Evolutionary conservation across 164 flowering plant genomes (phyloP).

Genomic region (Tetrastigma voinierianum): DNA sequence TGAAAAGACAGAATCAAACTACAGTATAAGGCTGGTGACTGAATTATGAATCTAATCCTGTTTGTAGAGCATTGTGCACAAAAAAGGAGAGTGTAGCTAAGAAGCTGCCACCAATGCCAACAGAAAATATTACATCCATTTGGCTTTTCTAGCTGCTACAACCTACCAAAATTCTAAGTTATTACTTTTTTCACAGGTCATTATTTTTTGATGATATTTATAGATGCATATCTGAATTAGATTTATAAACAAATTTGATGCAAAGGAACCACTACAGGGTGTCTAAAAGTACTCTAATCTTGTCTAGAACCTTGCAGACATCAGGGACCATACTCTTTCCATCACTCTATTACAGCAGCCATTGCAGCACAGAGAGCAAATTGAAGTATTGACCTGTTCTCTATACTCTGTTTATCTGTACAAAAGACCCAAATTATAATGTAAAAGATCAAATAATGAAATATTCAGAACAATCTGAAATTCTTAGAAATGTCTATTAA

Average conservation of each 20-base stretch:
- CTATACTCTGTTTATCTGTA: constrained; percentile 89
- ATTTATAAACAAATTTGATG: constrained; percentile 21
- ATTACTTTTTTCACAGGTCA: too few species aligned
- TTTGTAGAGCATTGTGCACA: too few species aligned
- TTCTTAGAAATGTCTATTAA: too few species aligned
- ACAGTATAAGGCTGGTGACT: not conserved
- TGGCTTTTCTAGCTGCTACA: constrained; percentile 90
- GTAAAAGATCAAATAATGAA: too few species aligned
- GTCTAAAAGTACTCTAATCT: constrained; percentile 82
- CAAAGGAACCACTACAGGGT: constrained; percentile 91
- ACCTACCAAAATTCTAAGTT: constrained; percentile 41
- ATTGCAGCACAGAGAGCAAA: constrained; percentile 92
- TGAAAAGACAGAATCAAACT: not conserved
- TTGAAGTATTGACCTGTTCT: constrained; percentile 90
- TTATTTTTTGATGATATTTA: too few species aligned
- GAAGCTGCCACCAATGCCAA: too few species aligned
- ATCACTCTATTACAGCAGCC: too few species aligned
- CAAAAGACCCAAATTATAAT: not conserved
- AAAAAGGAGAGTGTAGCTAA: too few species aligned
- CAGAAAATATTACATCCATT: constrained; percentile 73
- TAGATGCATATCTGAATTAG: constrained; percentile 2
- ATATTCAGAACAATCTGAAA: too few species aligned
- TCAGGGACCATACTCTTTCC: constrained; percentile 93
- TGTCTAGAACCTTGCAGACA: constrained; percentile 92
- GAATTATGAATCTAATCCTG: too few species aligned